Evolutionary conservation across 352 stramenopile species (phyloP).

Genomic region (Pythium biforme): DNA sequence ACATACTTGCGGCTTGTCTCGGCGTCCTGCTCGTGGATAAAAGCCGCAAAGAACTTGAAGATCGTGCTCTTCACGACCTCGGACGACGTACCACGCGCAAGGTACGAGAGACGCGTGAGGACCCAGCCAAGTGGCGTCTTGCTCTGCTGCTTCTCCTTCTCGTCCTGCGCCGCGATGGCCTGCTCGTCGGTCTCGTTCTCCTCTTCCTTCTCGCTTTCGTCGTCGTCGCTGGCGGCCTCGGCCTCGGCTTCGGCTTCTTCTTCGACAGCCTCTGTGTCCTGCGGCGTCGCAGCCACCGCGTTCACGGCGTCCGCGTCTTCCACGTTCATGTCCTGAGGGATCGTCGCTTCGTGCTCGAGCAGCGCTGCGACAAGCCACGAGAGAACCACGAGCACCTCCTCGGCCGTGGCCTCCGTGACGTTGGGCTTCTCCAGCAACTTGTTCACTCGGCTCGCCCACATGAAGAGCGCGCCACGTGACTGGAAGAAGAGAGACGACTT

Average conservation of each 20-base stretch:
- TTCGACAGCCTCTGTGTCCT: constrained; percentile 18
- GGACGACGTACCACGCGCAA: constrained; percentile 49
- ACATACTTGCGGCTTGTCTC: constrained; percentile 57
- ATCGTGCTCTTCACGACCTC: constrained; percentile 65
- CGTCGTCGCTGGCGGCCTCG: constrained; percentile 12
- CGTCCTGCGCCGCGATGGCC: constrained; percentile 36
- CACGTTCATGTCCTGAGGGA: constrained; percentile 60
- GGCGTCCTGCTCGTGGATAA: constrained; percentile 57
- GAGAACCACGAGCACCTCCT: constrained; percentile 57
- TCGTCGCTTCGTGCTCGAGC: constrained; percentile 37
- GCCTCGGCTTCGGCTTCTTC: constrained; percentile 21
- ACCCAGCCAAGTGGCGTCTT: constrained; percentile 79
- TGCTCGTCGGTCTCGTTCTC: constrained; percentile 19
- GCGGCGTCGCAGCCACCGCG: constrained; percentile 9
- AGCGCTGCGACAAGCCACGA: constrained; percentile 66
- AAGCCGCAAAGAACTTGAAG: constrained; percentile 86
- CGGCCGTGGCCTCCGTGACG: constrained; percentile 49
- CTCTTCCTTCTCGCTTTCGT: constrained; percentile 31
- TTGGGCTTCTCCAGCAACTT: constrained; percentile 69
- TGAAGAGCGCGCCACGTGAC: constrained; percentile 57
- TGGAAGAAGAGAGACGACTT: constrained; percentile 44
- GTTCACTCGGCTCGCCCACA: constrained; percentile 50
- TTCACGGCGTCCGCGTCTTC: constrained; percentile 22
- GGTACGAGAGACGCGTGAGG: constrained; percentile 80
- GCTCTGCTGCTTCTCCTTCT: constrained; percentile 49